Base-by-base conservation (phyloP, 371 early-diverging fungal genomes). In the Mortierella sp. region DNA sequence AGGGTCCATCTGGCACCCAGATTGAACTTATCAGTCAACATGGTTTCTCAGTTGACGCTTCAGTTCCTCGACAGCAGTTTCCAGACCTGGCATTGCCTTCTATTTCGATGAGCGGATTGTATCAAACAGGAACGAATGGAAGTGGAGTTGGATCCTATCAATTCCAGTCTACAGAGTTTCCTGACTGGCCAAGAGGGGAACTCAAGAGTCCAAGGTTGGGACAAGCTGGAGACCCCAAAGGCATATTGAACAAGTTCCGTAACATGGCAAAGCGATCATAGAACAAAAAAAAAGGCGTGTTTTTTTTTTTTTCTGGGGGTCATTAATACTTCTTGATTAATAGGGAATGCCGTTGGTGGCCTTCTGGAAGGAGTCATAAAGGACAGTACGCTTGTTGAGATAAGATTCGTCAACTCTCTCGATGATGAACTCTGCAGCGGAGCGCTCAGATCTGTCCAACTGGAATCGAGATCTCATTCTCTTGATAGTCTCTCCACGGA, bases 401-500 rank as follows among this genome's bases (percentile, higher is more conserved):
- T 95, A 97, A 9, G 97, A 95, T 67, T 96, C 94, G 45, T 89
- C 85, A 73, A 99, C 97, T 66, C 96, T 89, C 68, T 92, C 91
- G 58, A 69, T 53, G 71, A 99, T 98, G 85, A 96, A 99, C 57
- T 95, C 94, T 0, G 98, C 99, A 0, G 99, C 99, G 8, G 91
- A 90, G 28, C 95, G 89, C 70, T 99, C 99, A 19, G 92, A 89
- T 62, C 92, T 91, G 28, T 99, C 97, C 5, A 95, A 84, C 77
- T 96, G 96, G 91, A 99, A 99, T 32, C 99, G 86, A 8, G 89
- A 87, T 9, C 96, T 87, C 67, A 99, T 89, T 32, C 97, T 96
- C 53, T 89, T 89, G 73, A 99, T 88, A 0, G 99, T 98, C 65
- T 88, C 90, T 62, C 95, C 96, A 79, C 95, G 97, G 89, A 99